Conservation (phyloP, 139 green algal species). For the Astrephomene gubernaculifera region DNA sequence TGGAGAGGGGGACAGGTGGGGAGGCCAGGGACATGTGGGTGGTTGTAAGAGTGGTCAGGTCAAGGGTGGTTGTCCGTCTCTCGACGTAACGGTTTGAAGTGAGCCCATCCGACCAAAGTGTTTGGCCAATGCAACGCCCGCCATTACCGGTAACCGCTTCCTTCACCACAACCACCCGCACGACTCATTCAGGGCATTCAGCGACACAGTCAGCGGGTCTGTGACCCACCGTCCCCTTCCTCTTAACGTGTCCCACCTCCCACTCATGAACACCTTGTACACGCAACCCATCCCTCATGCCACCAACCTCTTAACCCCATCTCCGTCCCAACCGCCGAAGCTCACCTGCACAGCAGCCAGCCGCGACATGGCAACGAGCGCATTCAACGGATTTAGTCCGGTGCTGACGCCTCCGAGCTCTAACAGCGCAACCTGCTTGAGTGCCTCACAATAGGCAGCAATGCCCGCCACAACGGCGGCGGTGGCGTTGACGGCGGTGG, state of each 20-base stretch:
- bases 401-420: neutral
- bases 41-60: neutral
- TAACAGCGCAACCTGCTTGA: conserved; percentile 20
- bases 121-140: too few relatives aligned
- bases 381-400: conserved; percentile 31
- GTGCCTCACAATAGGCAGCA: neutral
- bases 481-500: conserved; percentile 8
- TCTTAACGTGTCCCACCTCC: neutral
- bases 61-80: too few relatives aligned
- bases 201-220: too few relatives aligned
- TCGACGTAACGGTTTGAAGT: too few relatives aligned
- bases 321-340: neutral
- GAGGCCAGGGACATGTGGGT: neutral
- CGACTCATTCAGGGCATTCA: neutral
- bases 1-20: neutral
- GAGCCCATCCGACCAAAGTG: too few relatives aligned
- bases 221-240: too few relatives aligned
- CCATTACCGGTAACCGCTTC: too few relatives aligned
- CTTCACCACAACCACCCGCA: neutral
- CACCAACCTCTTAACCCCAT: neutral
- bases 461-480: conserved; percentile 2
- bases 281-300: neutral
- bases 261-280: neutral
- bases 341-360: conserved; percentile 27
- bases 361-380: neutral